Evolutionary conservation across 768 basidiomycete species (phyloP).

Genomic region (Tulasnella calospora): DNA sequence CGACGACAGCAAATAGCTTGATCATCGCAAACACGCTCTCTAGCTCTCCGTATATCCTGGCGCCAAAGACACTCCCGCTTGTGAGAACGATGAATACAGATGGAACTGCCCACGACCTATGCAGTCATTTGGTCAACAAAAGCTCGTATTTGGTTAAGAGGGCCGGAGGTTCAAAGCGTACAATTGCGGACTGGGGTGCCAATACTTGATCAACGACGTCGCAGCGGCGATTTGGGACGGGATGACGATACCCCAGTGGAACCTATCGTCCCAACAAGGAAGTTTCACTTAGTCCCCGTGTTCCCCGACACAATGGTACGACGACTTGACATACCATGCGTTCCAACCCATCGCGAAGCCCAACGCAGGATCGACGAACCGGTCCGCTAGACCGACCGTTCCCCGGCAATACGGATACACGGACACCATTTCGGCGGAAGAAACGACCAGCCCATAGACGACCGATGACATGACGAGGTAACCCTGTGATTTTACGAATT

Average conservation of each 20-base stretch:
- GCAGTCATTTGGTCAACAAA: neutral
- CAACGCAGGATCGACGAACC: slow-evolving; percentile 21
- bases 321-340: slow-evolving; percentile 9
- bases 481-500: neutral
- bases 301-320: neutral
- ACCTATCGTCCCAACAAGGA: neutral
- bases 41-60: slow-evolving; percentile 12
- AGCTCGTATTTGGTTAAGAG: too few relatives aligned
- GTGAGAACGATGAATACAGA: neutral
- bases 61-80: slow-evolving; percentile 2
- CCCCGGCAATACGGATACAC: slow-evolving; percentile 18
- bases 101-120: neutral
- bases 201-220: slow-evolving; percentile 19
- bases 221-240: slow-evolving; percentile 23
- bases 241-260: slow-evolving; percentile 18
- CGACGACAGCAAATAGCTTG: slow-evolving; percentile 13
- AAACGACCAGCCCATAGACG: slow-evolving; percentile 12
- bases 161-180: neutral
- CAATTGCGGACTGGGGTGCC: slow-evolving; percentile 13
- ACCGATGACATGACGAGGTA: neutral
- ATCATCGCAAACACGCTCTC: slow-evolving; percentile 11
- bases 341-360: slow-evolving; percentile 26
- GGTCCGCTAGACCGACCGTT: slow-evolving; percentile 17
- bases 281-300: neutral
- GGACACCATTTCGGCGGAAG: slow-evolving; percentile 12